phyloP scores from a whole-genome alignment of 139 green algal species.

The Tetradesmus obliquus region DNA sequence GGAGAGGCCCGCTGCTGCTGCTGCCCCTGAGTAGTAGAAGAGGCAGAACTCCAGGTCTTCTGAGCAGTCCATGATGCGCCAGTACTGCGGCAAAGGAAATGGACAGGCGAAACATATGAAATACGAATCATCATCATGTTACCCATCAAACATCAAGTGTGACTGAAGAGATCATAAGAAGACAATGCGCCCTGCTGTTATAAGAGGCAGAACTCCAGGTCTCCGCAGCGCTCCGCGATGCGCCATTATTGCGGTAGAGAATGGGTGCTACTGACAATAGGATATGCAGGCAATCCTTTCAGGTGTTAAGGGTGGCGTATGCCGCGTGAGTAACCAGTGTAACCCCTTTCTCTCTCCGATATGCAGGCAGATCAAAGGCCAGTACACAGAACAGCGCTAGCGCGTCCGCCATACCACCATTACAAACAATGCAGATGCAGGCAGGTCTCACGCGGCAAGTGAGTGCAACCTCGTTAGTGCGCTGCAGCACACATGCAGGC shows the following conservation, averaged over 20 bases:
- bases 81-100: constrained; percentile 71
- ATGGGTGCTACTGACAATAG: too few relatives aligned
- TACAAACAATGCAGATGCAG: too few relatives aligned
- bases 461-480: too few relatives aligned
- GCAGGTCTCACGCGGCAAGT: too few relatives aligned
- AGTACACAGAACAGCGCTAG: too few relatives aligned
- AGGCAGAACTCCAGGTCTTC: constrained; percentile 86
- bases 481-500: neutral
- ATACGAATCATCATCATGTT: neutral
- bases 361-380: too few relatives aligned
- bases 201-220: constrained; percentile 83
- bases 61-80: constrained; percentile 89
- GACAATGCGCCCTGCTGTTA: constrained; percentile 76
- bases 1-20: constrained; percentile 60
- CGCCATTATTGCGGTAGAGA: constrained; percentile 80
- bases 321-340: too few relatives aligned
- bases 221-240: constrained; percentile 88
- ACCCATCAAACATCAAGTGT: neutral
- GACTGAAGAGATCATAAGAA: too few relatives aligned
- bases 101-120: neutral
- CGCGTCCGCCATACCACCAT: too few relatives aligned
- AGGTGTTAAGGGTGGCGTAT: too few relatives aligned
- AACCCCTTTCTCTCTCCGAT: too few relatives aligned
- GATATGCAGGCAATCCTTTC: too few relatives aligned
- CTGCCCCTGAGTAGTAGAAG: constrained; percentile 87